phyloP scores from a whole-genome alignment of 176 grass and related monocot genomes.

The Paspalum notatum region DNA sequence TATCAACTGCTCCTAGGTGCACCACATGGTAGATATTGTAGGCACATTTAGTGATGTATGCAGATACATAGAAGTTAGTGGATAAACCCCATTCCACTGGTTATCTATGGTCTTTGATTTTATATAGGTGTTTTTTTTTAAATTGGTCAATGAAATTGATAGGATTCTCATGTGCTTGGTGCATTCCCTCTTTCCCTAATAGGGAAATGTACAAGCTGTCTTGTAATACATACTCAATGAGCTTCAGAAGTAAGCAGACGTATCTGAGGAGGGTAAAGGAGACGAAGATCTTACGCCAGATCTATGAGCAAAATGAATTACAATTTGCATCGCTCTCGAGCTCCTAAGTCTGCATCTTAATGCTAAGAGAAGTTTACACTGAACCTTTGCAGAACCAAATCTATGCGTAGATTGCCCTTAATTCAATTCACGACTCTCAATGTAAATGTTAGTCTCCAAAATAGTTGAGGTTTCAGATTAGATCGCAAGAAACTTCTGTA shows the following conservation, averaged over 20 bases:
- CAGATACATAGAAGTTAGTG: slow-evolving; percentile 16
- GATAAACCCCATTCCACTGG: slow-evolving; percentile 16
- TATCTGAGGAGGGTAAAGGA: not conserved
- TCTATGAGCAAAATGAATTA: slow-evolving; percentile 34
- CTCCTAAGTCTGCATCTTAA: slow-evolving; percentile 40
- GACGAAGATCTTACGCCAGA: slow-evolving; percentile 40
- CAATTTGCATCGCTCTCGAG: slow-evolving; percentile 24
- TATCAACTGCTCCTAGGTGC: slow-evolving; percentile 23
- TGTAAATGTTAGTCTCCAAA: not conserved
- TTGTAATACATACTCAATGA: slow-evolving; percentile 2
- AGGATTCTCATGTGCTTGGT: slow-evolving; percentile 59
- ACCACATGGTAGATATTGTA: slow-evolving; percentile 24
- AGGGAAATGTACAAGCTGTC: slow-evolving; percentile 49
- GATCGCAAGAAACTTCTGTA: not conserved
- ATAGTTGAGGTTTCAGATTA: not conserved
- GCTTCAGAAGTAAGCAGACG: slow-evolving; percentile 31
- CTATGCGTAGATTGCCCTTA: slow-evolving; percentile 15
- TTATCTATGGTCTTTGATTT: slow-evolving; percentile 53
- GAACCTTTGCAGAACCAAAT: slow-evolving; percentile 15
- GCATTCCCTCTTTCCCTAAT: slow-evolving; percentile 63
- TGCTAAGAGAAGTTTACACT: not conserved
- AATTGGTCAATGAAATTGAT: slow-evolving; percentile 56
- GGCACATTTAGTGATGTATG: slow-evolving; percentile 25
- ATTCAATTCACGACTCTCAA: not conserved
- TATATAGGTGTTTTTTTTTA: slow-evolving; percentile 51